These are phyloP conservation scores for Aspergillus sp. DNA, from an alignment of 2,329 filamentous ascomycete species.

Conservation along the genomic window DNA sequence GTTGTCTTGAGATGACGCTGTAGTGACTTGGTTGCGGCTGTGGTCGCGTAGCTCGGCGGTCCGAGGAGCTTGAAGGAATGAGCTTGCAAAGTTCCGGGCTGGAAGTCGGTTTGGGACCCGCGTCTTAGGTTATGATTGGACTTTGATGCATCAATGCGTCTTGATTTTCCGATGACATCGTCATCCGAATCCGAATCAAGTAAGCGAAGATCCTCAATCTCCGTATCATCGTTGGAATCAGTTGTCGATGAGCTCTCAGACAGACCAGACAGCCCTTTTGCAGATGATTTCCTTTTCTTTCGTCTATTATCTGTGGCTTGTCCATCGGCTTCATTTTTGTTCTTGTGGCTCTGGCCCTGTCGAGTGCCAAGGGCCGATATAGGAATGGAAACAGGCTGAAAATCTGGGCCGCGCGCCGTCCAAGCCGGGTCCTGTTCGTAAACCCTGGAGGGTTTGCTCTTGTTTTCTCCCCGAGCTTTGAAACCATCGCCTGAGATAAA, in stretches of 20 bases:
- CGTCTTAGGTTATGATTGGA: not conserved
- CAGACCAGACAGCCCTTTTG: not conserved
- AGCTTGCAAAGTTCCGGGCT: conserved; percentile 66
- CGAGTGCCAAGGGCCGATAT: conserved; percentile 53
- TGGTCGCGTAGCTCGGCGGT: conserved; percentile 65
- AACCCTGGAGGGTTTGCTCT: conserved; percentile 13
- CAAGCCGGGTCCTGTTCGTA: conserved; percentile 41
- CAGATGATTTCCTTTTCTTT: not conserved
- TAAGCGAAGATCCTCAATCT: conserved; percentile 49
- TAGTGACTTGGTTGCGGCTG: conserved; percentile 62
- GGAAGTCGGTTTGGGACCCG: conserved; percentile 58
- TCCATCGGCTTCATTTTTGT: too few relatives aligned
- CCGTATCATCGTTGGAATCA: conserved; percentile 52
- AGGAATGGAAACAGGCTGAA: conserved; percentile 51
- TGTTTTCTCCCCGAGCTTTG: not conserved
- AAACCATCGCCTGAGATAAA: conserved; percentile 56
- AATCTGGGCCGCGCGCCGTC: conserved; percentile 44
- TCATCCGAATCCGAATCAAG: conserved; percentile 40
- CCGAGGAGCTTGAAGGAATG: conserved; percentile 64
- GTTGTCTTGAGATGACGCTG: conserved; percentile 66
- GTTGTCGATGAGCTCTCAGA: conserved; percentile 18
- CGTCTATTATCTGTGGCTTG: not conserved
- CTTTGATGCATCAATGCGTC: not conserved
- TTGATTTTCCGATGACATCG: not conserved
- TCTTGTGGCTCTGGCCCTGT: conserved; percentile 27